A percentile compares a stretch with the other conserved stretches of the same genome.
These are phyloP conservation scores for Talaromyces sp. DNA, from an alignment of 2,329 filamentous ascomycete genomes.

Conservation along the genomic window DNA sequence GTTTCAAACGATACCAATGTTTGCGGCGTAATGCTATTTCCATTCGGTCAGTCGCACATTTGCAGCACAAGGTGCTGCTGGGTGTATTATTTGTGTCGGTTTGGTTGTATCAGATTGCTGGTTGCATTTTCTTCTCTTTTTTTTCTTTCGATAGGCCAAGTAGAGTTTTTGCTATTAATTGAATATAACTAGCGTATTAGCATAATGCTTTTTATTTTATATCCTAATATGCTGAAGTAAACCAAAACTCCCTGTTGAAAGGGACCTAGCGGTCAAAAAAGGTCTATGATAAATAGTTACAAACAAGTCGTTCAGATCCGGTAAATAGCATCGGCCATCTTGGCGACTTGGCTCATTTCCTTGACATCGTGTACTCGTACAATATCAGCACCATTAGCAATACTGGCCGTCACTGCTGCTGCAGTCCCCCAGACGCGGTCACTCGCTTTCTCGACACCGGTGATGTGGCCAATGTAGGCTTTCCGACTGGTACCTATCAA, in stretches of 20 bases:
- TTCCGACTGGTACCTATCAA: constrained; percentile 85
- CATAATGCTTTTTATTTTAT: neutral
- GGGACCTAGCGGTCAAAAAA: neutral
- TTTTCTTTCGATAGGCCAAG: neutral
- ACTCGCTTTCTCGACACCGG: constrained; percentile 64
- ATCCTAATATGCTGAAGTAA: neutral
- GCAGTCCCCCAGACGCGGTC: constrained; percentile 81
- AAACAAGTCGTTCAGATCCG: constrained; percentile 31
- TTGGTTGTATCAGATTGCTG: constrained; percentile 17
- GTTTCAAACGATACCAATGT: constrained; percentile 8
- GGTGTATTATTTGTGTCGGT: constrained; percentile 13
- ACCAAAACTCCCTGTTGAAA: neutral
- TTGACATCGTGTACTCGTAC: constrained; percentile 85
- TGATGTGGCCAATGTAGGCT: constrained; percentile 77
- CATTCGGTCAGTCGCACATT: neutral
- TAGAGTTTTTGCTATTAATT: neutral
- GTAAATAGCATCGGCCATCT: constrained; percentile 92
- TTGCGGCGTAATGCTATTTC: neutral
- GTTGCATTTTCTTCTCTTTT: constrained; percentile 13
- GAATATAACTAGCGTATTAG: neutral
- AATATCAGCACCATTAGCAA: constrained; percentile 84
- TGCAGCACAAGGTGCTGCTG: constrained; percentile 1
- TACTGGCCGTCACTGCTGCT: constrained; percentile 76
- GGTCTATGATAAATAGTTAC: neutral
- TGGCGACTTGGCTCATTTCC: constrained; percentile 79